These are phyloP conservation scores for Gliomastix tumulicola DNA, from an alignment of 2,329 filamentous ascomycete genomes.

Conservation along the genomic window DNA sequence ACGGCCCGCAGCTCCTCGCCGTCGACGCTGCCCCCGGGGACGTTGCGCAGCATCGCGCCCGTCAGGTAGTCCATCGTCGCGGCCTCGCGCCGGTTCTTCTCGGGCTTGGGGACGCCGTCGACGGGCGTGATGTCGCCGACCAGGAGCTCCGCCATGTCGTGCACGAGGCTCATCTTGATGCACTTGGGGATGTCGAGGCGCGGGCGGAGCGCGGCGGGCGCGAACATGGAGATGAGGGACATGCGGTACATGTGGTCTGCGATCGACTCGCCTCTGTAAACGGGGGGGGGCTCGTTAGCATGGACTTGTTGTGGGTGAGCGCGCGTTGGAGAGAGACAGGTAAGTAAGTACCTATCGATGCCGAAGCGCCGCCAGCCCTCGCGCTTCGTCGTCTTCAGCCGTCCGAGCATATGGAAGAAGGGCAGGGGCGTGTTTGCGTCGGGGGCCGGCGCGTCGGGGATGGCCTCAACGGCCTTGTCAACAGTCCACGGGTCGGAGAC, in stretches of 20 bases:
- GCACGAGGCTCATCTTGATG: slow-evolving; percentile 90
- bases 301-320: no score
- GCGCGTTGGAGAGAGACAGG: no score
- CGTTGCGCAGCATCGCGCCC: slow-evolving; percentile 61
- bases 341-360: slow-evolving; percentile 57
- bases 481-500: slow-evolving; percentile 46
- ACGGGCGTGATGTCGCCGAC: slow-evolving; percentile 97
- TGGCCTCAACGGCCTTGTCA: slow-evolving; percentile 56
- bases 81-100: slow-evolving; percentile 83
- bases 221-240: slow-evolving; percentile 92
- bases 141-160: slow-evolving; percentile 94
- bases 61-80: slow-evolving; percentile 91
- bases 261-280: slow-evolving; percentile 80
- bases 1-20: slow-evolving; percentile 68
- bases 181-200: slow-evolving; percentile 74
- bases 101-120: slow-evolving; percentile 74
- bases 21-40: slow-evolving; percentile 57
- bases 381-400: slow-evolving; percentile 91
- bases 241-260: slow-evolving; percentile 99
- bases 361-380: slow-evolving; percentile 93
- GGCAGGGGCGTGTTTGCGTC: slow-evolving; percentile 68
- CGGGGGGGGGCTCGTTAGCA: no score
- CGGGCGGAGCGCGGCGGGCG: slow-evolving; percentile 64
- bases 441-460: slow-evolving; percentile 58
- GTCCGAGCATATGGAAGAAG: slow-evolving; percentile 92